These are phyloP conservation scores for Hemerocallis citrina DNA, from an alignment of 106 monocot genomes.

Conservation along the genomic window DNA sequence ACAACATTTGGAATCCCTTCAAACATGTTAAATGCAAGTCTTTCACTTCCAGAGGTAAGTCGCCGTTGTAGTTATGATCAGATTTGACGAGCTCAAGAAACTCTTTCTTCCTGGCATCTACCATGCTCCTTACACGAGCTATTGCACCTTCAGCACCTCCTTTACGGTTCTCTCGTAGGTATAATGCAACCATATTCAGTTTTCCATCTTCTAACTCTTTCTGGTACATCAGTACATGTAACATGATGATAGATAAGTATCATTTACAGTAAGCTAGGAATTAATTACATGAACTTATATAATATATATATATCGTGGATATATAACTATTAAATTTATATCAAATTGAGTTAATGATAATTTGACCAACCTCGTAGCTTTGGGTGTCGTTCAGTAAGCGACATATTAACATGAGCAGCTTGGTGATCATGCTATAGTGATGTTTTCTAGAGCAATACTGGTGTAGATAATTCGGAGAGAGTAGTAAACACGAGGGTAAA, in stretches of 20 bases:
- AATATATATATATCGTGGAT: background rate
- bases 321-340: background rate
- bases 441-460: background rate
- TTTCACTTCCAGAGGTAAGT: slow-evolving; percentile 2
- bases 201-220: slow-evolving; percentile 13
- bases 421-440: background rate
- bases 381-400: slow-evolving; percentile 15
- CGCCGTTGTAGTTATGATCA: background rate
- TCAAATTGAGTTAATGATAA: background rate
- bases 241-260: background rate
- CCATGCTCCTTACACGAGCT: background rate
- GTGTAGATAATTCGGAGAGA: background rate
- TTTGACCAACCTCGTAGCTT: slow-evolving; percentile 11
- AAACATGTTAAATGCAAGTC: slow-evolving; percentile 8
- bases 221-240: background rate
- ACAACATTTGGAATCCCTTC: slow-evolving; percentile 13
- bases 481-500: slow-evolving; percentile 5
- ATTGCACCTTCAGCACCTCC: slow-evolving; percentile 1
- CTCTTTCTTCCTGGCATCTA: slow-evolving; percentile 7
- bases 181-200: slow-evolving; percentile 9
- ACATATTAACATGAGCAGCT: background rate
- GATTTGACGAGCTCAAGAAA: slow-evolving; percentile 5
- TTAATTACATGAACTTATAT: background rate
- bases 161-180: slow-evolving; percentile 5
- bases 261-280: background rate